Evolutionary conservation across 2,329 filamentous ascomycete genomes (phyloP).

Genomic region (Diplodia sapinea): DNA sequence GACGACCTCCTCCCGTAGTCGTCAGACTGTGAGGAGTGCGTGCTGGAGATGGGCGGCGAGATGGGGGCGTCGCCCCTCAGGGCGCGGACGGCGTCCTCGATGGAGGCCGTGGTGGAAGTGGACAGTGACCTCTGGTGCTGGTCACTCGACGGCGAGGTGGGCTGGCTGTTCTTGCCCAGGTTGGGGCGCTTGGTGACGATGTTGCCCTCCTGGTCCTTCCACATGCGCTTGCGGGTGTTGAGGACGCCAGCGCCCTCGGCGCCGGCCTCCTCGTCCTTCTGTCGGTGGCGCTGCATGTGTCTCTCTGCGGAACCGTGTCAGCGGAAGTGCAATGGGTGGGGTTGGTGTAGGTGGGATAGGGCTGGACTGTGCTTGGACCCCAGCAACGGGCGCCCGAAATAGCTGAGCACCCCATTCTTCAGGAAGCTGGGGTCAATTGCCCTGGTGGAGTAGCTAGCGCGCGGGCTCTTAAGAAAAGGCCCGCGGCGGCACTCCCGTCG

Average conservation of each 20-base stretch:
- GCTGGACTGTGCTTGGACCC: constrained; percentile 14
- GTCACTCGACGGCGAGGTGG: constrained; percentile 4
- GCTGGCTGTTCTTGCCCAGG: constrained; percentile 31
- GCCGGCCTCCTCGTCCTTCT: constrained; percentile 63
- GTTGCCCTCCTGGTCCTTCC: constrained; percentile 60
- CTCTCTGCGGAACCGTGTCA: constrained; percentile 53
- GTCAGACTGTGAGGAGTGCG: constrained; percentile 35
- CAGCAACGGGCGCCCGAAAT: constrained; percentile 4
- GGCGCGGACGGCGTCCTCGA: constrained; percentile 17
- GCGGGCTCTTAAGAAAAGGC: constrained; percentile 18
- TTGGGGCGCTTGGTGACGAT: constrained; percentile 56
- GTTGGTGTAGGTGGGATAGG: constrained; percentile 28
- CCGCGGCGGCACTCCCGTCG: constrained; percentile 9
- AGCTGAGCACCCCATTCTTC: constrained; percentile 16
- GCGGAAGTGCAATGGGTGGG: constrained; percentile 31
- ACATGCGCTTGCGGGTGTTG: constrained; percentile 62
- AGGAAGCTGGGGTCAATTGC: constrained; percentile 1
- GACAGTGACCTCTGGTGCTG: constrained; percentile 16
- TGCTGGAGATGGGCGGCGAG: constrained; percentile 45
- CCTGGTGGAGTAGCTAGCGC: constrained; percentile 18
- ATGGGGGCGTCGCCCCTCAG: constrained; percentile 37
- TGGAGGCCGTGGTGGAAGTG: constrained; percentile 5
- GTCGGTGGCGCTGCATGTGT: constrained; percentile 61
- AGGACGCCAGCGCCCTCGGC: constrained; percentile 58
- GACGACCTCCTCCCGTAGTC: constrained; percentile 37